Conservation (phyloP, 805 yeast genomes). For the Limtongia smithiae region DNA sequence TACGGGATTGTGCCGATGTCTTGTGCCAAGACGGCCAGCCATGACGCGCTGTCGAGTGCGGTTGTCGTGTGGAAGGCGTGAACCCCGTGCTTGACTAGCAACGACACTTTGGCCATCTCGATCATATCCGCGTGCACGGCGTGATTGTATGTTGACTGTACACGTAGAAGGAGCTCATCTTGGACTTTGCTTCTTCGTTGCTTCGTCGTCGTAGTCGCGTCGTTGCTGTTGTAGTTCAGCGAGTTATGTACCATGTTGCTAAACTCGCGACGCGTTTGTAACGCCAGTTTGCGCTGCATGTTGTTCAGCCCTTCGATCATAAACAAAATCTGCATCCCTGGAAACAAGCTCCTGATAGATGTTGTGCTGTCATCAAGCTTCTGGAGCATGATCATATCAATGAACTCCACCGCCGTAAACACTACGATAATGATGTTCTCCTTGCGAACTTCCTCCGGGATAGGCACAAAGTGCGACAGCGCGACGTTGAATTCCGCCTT, state of each 20-base stretch:
- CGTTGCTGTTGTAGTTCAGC: conserved; percentile 3
- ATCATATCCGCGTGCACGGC: not conserved
- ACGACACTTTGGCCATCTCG: conserved; percentile 19
- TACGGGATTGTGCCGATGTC: conserved; percentile 28
- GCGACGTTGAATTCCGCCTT: conserved; percentile 13
- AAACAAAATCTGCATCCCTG: conserved; percentile 10
- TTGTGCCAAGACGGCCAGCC: conserved; percentile 26
- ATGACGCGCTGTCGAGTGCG: conserved; percentile 22
- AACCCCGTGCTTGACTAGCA: conserved; percentile 19
- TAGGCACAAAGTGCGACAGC: conserved; percentile 23
- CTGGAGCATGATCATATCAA: conserved; percentile 6
- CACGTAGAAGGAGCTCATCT: not conserved
- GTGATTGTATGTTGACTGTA: conserved; percentile 1
- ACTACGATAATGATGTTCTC: conserved; percentile 15
- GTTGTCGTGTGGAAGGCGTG: conserved; percentile 17
- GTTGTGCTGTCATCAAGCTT: not conserved
- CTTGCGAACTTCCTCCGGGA: conserved; percentile 21
- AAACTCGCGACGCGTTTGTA: conserved; percentile 17
- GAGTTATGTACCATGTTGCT: conserved; percentile 17
- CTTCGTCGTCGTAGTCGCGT: not conserved
- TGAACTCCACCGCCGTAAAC: conserved; percentile 16
- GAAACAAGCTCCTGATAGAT: conserved; percentile 4
- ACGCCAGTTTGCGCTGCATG: conserved; percentile 3
- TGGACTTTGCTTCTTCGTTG: not conserved
- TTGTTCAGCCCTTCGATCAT: conserved; percentile 24